A percentile compares a stretch with the other conserved stretches of the same genome.
phyloP scores from a whole-genome alignment of 1,284 basidiomycete genomes.

The Entoloma clypeatum region DNA sequence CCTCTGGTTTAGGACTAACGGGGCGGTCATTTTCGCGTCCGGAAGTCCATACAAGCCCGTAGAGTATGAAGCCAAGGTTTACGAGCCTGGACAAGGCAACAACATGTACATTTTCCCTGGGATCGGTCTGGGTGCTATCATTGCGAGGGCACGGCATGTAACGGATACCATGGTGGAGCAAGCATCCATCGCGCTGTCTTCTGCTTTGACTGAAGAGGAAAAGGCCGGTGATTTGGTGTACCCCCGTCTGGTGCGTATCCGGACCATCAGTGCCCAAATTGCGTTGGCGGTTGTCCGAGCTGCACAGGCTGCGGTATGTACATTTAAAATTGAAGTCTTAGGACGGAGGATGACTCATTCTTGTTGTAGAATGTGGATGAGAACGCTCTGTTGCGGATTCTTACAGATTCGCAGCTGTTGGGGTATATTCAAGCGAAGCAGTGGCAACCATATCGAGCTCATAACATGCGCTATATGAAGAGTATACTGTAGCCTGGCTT shows the following conservation, averaged over 20 bases:
- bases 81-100: slow-evolving; percentile 80
- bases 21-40: slow-evolving; percentile 72
- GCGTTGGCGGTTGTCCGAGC: slow-evolving; percentile 59
- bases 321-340: background rate
- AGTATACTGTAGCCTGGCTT: no score
- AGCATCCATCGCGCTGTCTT: slow-evolving; percentile 58
- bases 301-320: slow-evolving; percentile 58
- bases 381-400: slow-evolving; percentile 41
- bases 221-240: slow-evolving; percentile 52
- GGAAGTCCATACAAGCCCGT: slow-evolving; percentile 73
- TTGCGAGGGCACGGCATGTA: slow-evolving; percentile 55
- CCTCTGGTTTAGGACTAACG: slow-evolving; percentile 50
- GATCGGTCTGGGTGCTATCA: slow-evolving; percentile 66
- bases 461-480: slow-evolving; percentile 25
- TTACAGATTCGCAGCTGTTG: slow-evolving; percentile 46
- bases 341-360: background rate
- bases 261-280: slow-evolving; percentile 63
- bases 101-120: slow-evolving; percentile 72
- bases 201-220: slow-evolving; percentile 62
- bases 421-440: slow-evolving; percentile 52
- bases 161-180: slow-evolving; percentile 63
- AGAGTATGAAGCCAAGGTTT: slow-evolving; percentile 45
- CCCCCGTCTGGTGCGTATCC: slow-evolving; percentile 61
- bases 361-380: slow-evolving; percentile 41
- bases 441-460: slow-evolving; percentile 45